These are phyloP conservation scores for sunflower (Helianthus annuus) DNA, from an alignment of 129 eudicot species.

Conservation along the genomic window HanXRQr2.0-SUNRISE NC_035441.2:146999319-146999818, in stretches of 20 bases:
- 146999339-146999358: no score
- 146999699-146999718: background rate
- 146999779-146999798: no score
- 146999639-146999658: background rate
- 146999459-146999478: background rate
- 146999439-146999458: background rate
- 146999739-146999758: no score
- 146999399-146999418: no score
- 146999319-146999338: no score
- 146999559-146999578: background rate
- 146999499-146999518: background rate
- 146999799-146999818: no score
- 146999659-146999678: background rate
- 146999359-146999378: no score
- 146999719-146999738: background rate
- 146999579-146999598: background rate
- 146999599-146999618: background rate
- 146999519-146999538: no score
- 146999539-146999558: no score
- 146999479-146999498: background rate
- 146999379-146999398: no score
- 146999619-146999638: background rate
- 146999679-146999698: background rate
- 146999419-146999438: background rate
- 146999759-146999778: no score